These are phyloP conservation scores for Nicotiana obtusifolia DNA, from an alignment of 257 asterid species.

Conservation along the genomic window DNA sequence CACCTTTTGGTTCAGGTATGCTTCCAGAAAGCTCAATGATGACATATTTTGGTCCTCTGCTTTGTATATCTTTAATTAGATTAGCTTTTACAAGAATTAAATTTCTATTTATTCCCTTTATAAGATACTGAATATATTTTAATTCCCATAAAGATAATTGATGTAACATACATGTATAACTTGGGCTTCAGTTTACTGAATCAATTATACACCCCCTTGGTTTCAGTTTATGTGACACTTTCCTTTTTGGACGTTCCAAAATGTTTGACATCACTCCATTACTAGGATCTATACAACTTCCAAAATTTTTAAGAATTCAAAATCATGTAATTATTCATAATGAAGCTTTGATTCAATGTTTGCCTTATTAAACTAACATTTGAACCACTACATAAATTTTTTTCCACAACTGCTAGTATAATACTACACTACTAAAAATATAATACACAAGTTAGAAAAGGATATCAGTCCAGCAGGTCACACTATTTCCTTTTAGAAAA, in stretches of 20 bases:
- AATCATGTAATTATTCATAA: not conserved
- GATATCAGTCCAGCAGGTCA: no score
- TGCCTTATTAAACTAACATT: not conserved
- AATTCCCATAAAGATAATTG: not conserved
- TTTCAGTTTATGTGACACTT: not conserved
- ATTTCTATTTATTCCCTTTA: not conserved
- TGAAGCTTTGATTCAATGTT: not conserved
- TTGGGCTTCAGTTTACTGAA: not conserved
- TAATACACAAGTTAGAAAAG: not conserved
- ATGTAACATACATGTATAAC: not conserved
- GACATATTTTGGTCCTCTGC: not conserved
- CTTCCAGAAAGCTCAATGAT: not conserved
- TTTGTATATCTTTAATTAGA: not conserved
- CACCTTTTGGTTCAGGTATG: conserved; percentile 77
- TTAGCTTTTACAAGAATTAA: not conserved
- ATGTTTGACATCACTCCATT: not conserved
- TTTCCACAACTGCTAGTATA: not conserved
- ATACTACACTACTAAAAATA: not conserved
- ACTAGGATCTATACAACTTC: not conserved
- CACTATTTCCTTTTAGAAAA: no score
- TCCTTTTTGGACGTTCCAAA: not conserved
- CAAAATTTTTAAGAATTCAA: not conserved
- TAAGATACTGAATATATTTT: not conserved
- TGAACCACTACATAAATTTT: not conserved
- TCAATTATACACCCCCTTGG: not conserved